Base-by-base conservation (phyloP, 208 protist species). In the Trypanosomatidae sp. region DNA sequence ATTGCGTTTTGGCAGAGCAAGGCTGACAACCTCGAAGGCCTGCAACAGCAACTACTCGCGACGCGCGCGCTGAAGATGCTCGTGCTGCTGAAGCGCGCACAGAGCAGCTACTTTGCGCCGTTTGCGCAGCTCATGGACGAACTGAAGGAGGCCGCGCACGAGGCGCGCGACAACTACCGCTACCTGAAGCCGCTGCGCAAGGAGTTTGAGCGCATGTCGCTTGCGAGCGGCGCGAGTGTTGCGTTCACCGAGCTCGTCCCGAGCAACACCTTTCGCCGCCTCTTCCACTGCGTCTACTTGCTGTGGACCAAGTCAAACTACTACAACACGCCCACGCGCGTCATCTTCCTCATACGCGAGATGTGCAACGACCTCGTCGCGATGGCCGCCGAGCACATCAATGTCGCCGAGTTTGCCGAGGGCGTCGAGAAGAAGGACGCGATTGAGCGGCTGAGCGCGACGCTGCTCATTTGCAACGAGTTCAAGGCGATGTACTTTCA, bases 1-100 rank as follows among this genome's bases (percentile, higher is more conserved):
- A 65, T 98, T 21, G 77, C 69, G 15, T 98, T 97, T 62, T 98
- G 96, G 95, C 72, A 89, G 48, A 78, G 70, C 43, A 97, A 98
- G 68, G 64, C 84, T 2, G 68, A 87, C 11, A 96, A 98, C 65
- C 62, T 98, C 21, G 63, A 66, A 7, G 84, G 78, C 20, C 60
- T 98, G 28, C 73, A 94, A 50, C 73, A 96, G 45, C 96, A 98
- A 60, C 48, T 97, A n/a, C 78, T 85, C 43, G 87, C 78, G 7
- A 78, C 90, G 18, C 86, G 94, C 44, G 72, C 95, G 6, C 60
- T 88, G 13, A 96, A 93, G 50, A 88, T 97, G 42, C 53, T 97
- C 11, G 81, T 94, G 22, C 77, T 94, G 24, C 66, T 97, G 25
- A 95, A 96, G 49, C 88, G 86, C 41, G 54, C 80, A 16, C 69